These are phyloP conservation scores for Crotalaria pallida DNA, from an alignment of 306 rosid species.

Conservation along the genomic window DNA sequence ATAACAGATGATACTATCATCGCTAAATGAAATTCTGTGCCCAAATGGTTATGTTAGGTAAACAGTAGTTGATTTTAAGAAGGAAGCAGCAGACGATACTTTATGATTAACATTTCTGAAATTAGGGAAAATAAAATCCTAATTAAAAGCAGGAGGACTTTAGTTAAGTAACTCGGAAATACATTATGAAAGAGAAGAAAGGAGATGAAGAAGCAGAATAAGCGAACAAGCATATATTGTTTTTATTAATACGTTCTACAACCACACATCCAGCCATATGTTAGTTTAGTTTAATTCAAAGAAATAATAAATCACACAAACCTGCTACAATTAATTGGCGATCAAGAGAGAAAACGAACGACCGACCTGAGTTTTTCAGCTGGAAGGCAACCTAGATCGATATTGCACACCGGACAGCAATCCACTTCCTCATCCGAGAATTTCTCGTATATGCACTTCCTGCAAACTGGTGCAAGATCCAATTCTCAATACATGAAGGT, in stretches of 20 bases:
- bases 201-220: neutral
- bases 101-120: neutral
- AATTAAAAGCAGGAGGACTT: neutral
- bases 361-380: conserved; percentile 85
- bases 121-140: neutral
- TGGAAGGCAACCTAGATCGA: conserved; percentile 86
- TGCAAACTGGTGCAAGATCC: conserved; percentile 69
- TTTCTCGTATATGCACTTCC: conserved; percentile 79
- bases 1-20: neutral
- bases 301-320: conserved; percentile 5
- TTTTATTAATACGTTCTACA: neutral
- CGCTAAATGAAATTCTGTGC: neutral
- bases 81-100: neutral
- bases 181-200: neutral
- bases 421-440: conserved; percentile 83
- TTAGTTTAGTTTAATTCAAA: neutral
- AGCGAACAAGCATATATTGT: neutral
- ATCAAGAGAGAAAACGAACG: conserved; percentile 2
- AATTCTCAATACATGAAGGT: conserved; percentile 8
- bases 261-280: neutral
- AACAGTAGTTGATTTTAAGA: neutral
- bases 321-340: neutral
- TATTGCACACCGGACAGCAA: conserved; percentile 80
- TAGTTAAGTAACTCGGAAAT: neutral
- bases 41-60: neutral